A percentile compares a stretch with the other conserved stretches of the same genome.
Evolutionary conservation across 768 basidiomycete genomes (phyloP).

Genomic region (Mycena vulgaris): DNA sequence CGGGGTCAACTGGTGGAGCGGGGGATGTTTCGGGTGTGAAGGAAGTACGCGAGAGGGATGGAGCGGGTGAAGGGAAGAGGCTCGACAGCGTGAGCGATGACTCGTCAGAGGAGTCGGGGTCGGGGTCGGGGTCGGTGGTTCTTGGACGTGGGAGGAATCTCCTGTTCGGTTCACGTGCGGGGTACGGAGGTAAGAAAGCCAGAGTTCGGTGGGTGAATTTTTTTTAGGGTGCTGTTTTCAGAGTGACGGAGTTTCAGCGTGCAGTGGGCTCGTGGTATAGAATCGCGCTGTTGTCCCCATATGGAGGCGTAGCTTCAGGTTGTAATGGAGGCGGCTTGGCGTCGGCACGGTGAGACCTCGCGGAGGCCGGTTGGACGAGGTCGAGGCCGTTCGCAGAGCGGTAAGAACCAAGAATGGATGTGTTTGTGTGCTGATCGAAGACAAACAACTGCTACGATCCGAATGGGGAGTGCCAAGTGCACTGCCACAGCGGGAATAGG

Average conservation of each 20-base stretch:
- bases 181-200: slow-evolving; percentile 10
- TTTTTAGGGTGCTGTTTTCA: neutral
- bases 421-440: neutral
- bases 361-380: neutral
- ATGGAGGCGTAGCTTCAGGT: slow-evolving; percentile 3
- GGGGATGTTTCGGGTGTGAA: neutral
- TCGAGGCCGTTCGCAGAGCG: neutral
- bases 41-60: neutral
- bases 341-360: neutral
- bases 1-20: neutral
- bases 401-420: neutral
- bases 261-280: neutral
- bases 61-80: neutral
- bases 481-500: neutral
- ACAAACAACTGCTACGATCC: neutral
- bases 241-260: neutral
- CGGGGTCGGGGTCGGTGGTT: neutral
- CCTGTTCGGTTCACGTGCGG: neutral
- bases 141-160: slow-evolving; percentile 10
- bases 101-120: neutral
- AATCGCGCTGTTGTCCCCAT: neutral
- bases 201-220: neutral
- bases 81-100: neutral
- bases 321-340: neutral
- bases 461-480: neutral